Conservation (phyloP, 2,329 filamentous ascomycete genomes). For the Hypocreales sp. region DNA sequence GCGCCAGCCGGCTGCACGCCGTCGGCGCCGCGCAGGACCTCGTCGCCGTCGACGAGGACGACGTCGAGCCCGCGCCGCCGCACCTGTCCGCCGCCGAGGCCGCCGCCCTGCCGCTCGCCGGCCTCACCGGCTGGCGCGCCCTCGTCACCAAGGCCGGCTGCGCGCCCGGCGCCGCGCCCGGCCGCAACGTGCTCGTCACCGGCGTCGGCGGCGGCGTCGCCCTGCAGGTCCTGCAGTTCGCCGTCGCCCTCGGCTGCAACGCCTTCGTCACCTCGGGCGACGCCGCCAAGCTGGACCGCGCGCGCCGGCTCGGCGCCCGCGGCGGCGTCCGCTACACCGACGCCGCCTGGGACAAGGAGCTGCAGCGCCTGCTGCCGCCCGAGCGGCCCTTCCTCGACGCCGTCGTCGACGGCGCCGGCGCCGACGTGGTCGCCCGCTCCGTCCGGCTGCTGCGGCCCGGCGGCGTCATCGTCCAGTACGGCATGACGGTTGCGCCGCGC, state of each 20-base stretch:
- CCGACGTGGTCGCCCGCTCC: conserved; percentile 60
- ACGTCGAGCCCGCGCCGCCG: conserved; percentile 60
- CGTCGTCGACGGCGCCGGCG: conserved; percentile 82
- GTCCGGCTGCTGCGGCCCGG: conserved; percentile 60
- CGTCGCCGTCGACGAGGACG: conserved; percentile 49
- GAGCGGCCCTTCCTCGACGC: conserved; percentile 61
- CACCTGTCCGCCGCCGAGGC: conserved; percentile 62
- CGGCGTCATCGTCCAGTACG: conserved; percentile 74
- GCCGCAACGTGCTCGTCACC: conserved; percentile 68
- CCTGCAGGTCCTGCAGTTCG: conserved; percentile 67
- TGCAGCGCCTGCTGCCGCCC: conserved; percentile 44
- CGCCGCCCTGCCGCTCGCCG: conserved; percentile 72
- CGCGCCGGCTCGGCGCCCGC: conserved; percentile 55
- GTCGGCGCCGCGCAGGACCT: conserved; percentile 64
- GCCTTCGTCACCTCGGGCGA: conserved; percentile 73
- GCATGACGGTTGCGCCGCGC: conserved; percentile 77
- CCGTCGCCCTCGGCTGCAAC: conserved; percentile 54
- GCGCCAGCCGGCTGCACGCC: conserved; percentile 45
- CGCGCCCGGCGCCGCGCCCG: no score
- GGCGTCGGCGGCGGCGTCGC: conserved; percentile 91
- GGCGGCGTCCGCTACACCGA: conserved; percentile 76
- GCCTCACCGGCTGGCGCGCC: conserved; percentile 78
- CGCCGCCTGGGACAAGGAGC: conserved; percentile 65
- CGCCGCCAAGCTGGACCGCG: conserved; percentile 59
- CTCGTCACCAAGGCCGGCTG: conserved; percentile 63